A percentile compares a stretch with the other conserved stretches of the same genome.
Evolutionary conservation across 345 rosid species (phyloP).

Genomic region (Abelmoschus esculentus): DNA sequence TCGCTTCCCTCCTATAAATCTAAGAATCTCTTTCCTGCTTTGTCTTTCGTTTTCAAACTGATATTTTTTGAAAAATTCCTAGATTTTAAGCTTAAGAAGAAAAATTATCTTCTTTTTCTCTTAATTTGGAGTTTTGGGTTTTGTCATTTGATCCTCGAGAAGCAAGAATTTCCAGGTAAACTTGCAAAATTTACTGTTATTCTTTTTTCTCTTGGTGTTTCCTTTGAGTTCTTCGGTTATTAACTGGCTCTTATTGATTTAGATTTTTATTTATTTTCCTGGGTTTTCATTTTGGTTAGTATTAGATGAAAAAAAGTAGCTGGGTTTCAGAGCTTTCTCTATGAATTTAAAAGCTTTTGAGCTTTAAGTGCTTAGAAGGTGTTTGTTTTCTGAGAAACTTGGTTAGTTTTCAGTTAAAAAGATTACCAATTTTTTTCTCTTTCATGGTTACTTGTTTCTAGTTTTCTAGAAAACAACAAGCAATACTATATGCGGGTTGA

Average conservation of each 20-base stretch:
- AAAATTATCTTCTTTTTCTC: background rate
- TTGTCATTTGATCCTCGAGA: background rate
- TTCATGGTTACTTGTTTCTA: background rate
- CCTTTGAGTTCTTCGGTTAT: background rate
- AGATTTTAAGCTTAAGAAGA: background rate
- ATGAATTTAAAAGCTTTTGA: background rate
- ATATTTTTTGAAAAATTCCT: background rate
- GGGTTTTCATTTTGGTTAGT: slow-evolving; percentile 7
- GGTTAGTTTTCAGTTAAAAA: background rate
- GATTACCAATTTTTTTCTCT: background rate
- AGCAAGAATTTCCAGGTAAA: slow-evolving; percentile 12
- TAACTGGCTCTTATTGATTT: background rate
- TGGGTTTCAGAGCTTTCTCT: background rate
- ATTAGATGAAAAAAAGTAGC: background rate
- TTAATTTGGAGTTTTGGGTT: background rate
- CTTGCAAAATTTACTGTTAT: background rate
- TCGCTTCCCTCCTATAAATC: slow-evolving; percentile 5
- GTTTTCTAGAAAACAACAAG: too few species aligned
- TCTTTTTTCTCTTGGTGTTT: background rate
- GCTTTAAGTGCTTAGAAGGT: background rate
- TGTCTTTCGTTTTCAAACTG: background rate
- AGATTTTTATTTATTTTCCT: background rate
- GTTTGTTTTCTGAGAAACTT: background rate
- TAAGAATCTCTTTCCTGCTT: background rate
- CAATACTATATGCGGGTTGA: background rate